A percentile compares a stretch with the other conserved stretches of the same genome.
Conservation (phyloP, 192 early-diverging fungal genomes). For the Powellomyces hirtus region DNA sequence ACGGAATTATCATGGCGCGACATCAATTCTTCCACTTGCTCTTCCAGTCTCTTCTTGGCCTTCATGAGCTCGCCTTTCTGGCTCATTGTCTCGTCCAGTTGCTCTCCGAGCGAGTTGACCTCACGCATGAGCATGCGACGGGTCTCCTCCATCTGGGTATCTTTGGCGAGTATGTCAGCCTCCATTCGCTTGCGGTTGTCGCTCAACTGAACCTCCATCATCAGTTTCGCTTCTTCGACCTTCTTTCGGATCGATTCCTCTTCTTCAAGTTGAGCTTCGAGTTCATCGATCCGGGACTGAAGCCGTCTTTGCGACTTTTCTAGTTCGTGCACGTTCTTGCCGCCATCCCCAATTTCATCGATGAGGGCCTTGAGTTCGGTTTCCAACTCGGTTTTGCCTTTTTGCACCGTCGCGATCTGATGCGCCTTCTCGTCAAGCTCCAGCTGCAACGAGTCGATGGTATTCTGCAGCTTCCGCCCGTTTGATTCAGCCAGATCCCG, state of each 20-base stretch:
- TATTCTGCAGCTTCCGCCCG: constrained; percentile 56
- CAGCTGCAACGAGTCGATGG: constrained; percentile 53
- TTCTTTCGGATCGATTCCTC: constrained; percentile 54
- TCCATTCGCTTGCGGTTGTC: constrained; percentile 67
- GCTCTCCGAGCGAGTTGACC: constrained; percentile 57
- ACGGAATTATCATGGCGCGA: constrained; percentile 57
- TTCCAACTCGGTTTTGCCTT: constrained; percentile 66
- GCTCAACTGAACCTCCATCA: constrained; percentile 62
- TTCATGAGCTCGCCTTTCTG: constrained; percentile 61
- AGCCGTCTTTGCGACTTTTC: constrained; percentile 65
- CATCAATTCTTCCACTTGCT: constrained; percentile 58
- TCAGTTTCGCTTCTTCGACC: constrained; percentile 58
- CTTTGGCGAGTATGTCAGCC: constrained; percentile 58
- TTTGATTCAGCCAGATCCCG: constrained; percentile 61
- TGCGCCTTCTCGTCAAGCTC: constrained; percentile 59
- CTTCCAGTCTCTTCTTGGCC: constrained; percentile 60
- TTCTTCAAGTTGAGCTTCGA: constrained; percentile 61
- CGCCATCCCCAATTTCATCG: constrained; percentile 73
- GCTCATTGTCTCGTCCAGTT: constrained; percentile 48
- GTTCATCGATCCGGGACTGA: constrained; percentile 57
- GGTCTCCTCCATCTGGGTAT: constrained; percentile 69
- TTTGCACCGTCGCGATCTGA: constrained; percentile 53
- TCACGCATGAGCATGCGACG: constrained; percentile 65
- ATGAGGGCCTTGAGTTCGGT: constrained; percentile 64
- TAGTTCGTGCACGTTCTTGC: constrained; percentile 73